Evolutionary conservation across 371 early-diverging fungal species (phyloP), one percentile per base, ranked within the genome.

Genomic region (Dinochytrium kinnereticum): DNA sequence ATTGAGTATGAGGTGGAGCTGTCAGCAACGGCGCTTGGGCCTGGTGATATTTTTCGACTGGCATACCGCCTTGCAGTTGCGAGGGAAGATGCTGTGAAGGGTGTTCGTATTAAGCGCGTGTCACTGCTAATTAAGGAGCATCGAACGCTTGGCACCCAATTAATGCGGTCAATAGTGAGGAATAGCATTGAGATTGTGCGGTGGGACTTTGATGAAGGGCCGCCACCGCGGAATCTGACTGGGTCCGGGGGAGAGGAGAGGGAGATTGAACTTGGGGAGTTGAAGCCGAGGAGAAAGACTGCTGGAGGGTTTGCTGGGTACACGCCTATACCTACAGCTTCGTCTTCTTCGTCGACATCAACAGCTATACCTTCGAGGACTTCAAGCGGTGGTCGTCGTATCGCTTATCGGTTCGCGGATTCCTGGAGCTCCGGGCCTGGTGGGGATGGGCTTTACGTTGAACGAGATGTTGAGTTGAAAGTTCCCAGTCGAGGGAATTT

Each of bases 1-100:
- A 39, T 79, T 19, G 85, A 85, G 64, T 85, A 82, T 76, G 85
- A 85, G 59, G 67, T 85, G 21, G 85, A 83, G 59, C 51, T 85
- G 34, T 66, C 71, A 13, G 30, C 79, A 15, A 78, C 75, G 15
- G 80, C 78, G 31, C 51, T 83, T 40, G 85, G 85, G 3, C 80
- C 85, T 21, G 73, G 76, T 2, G 85, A 85, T 68, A 19, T 73
- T 17, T 71, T 85, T n/a, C 51, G 67, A 30, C 80, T 85, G 38
- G 74, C 59, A 2, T 85, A 85, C 69, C 76, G 85, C 33, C 59
- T 85, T 26, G 76, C 78, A 1, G 80, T 85, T 21, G 75, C 78
- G 26, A 44, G 66, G 24, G 82, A 81, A 19, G 72, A 74, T 0
- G 85, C 82, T n/a, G 71, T 78, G 7, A 36, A 66, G 37, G 85